Conservation (phyloP, 805 yeast genomes). For the Candida ovalis region DNA sequence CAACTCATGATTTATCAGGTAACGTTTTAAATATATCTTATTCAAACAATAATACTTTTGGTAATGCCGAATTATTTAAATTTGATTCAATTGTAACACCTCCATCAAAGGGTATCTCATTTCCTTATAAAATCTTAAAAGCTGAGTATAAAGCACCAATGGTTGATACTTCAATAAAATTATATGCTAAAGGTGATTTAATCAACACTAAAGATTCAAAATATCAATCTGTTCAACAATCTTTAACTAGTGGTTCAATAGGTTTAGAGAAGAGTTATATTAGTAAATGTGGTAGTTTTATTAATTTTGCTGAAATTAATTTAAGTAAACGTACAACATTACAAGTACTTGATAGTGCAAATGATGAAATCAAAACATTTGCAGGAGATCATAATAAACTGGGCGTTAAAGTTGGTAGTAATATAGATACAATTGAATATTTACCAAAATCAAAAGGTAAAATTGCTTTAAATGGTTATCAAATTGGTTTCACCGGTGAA, state of each 20-base stretch:
- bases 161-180: slow-evolving; percentile 41
- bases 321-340: slow-evolving; percentile 53
- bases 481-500: slow-evolving; percentile 42
- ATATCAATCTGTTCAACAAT: slow-evolving; percentile 52
- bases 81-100: slow-evolving; percentile 46
- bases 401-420: slow-evolving; percentile 33
- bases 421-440: slow-evolving; percentile 39
- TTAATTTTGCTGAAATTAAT: slow-evolving; percentile 46
- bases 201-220: slow-evolving; percentile 48
- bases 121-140: slow-evolving; percentile 37
- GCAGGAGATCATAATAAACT: slow-evolving; percentile 64
- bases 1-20: slow-evolving; percentile 33
- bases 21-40: slow-evolving; percentile 33
- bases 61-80: slow-evolving; percentile 62
- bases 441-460: slow-evolving; percentile 30
- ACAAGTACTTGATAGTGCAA: slow-evolving; percentile 48
- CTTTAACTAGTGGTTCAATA: slow-evolving; percentile 43
- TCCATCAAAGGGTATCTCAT: slow-evolving; percentile 37
- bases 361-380: slow-evolving; percentile 51
- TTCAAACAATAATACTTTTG: slow-evolving; percentile 50
- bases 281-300: not conserved
- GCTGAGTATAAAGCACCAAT: slow-evolving; percentile 43
- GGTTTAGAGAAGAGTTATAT: slow-evolving; percentile 39
- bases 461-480: slow-evolving; percentile 45
- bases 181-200: slow-evolving; percentile 44